phyloP scores from a whole-genome alignment of 192 early-diverging fungal species.

The Physocladia obscura region DNA sequence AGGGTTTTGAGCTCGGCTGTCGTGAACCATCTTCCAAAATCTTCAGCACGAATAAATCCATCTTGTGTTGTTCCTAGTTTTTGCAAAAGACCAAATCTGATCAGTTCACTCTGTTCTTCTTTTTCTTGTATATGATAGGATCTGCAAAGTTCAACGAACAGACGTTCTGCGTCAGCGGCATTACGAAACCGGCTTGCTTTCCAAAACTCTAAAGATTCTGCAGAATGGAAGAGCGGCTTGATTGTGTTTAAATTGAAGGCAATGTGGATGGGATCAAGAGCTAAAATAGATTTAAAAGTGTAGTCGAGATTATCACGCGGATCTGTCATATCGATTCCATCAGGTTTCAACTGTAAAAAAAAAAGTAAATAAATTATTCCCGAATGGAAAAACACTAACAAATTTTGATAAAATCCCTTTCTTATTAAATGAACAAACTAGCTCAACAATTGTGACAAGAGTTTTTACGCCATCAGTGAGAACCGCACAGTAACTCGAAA shows the following conservation, averaged over 20 bases:
- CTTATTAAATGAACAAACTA: not conserved
- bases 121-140: not conserved
- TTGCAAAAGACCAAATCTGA: not conserved
- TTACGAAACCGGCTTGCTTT: not conserved
- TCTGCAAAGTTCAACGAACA: not conserved
- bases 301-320: not conserved
- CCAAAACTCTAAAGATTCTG: not conserved
- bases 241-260: conserved; percentile 7
- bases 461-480: not conserved
- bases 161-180: not conserved
- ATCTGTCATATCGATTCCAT: not conserved
- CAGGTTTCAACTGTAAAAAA: not conserved
- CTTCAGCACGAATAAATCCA: not conserved
- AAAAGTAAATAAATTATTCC: not conserved
- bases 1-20: not conserved
- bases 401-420: not conserved
- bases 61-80: not conserved
- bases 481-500: not conserved
- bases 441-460: not conserved
- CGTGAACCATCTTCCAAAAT: conserved; percentile 11
- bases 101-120: not conserved
- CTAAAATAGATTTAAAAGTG: not conserved
- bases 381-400: not conserved
- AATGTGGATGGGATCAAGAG: conserved; percentile 1
- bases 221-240: not conserved